Conservation (phyloP, 805 yeast genomes). For the Yarrowia alimentaria region DNA sequence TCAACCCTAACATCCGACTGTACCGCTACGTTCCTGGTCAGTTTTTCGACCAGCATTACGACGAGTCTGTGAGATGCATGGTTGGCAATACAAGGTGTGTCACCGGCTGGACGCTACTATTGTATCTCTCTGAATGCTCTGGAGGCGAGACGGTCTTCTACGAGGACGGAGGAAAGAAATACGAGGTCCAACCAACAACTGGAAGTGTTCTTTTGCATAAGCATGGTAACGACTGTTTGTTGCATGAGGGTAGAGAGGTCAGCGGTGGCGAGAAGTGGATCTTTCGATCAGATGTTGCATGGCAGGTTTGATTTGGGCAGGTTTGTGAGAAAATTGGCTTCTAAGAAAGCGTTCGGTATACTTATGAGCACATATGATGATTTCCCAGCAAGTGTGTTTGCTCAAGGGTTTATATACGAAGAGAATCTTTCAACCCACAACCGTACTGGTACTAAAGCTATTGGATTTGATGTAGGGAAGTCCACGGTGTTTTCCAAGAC, state of each 20-base stretch:
- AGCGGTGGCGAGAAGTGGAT: constrained; percentile 60
- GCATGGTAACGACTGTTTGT: constrained; percentile 63
- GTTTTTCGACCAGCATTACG: constrained; percentile 60
- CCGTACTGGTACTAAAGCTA: no score
- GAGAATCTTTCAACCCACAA: no score
- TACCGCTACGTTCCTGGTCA: constrained; percentile 58
- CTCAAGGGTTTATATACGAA: no score
- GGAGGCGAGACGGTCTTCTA: constrained; percentile 65
- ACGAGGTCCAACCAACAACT: constrained; percentile 48
- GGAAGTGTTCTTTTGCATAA: constrained; percentile 63
- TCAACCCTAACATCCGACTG: constrained; percentile 56
- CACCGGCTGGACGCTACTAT: constrained; percentile 59
- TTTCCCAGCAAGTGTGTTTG: no score
- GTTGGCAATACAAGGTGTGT: constrained; percentile 40
- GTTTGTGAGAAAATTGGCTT: no score
- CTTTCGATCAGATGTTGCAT: constrained; percentile 55
- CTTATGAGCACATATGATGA: no score
- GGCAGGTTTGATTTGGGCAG: neutral
- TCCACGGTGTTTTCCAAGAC: no score
- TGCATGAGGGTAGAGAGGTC: constrained; percentile 58
- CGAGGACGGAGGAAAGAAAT: constrained; percentile 35
- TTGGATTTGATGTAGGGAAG: no score
- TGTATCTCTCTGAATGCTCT: constrained; percentile 53
- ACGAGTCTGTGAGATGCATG: constrained; percentile 50
- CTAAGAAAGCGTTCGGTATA: no score